These are phyloP conservation scores for Yamadazyma conglobata DNA, from an alignment of 1,139 yeast species.

Conservation along the genomic window DNA sequence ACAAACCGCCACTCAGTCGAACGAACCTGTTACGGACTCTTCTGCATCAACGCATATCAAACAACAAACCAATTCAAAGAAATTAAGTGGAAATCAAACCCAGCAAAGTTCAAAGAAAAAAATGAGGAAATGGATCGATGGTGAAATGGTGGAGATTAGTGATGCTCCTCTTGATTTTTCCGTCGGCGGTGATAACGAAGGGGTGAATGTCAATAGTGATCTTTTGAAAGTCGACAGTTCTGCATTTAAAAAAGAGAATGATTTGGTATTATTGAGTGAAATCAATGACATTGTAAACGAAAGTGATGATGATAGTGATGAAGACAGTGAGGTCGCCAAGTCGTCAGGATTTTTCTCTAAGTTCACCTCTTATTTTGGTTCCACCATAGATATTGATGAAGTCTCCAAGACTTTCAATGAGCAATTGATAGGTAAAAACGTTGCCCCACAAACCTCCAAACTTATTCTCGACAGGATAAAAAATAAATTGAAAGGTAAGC, in stretches of 20 bases:
- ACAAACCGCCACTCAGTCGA: slow-evolving; percentile 12
- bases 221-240: slow-evolving; percentile 24
- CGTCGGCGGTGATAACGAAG: slow-evolving; percentile 26
- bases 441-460: slow-evolving; percentile 41
- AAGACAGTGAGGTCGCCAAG: slow-evolving; percentile 8
- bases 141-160: slow-evolving; percentile 27
- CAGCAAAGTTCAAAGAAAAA: slow-evolving; percentile 23
- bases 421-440: slow-evolving; percentile 42
- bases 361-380: slow-evolving; percentile 38
- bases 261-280: slow-evolving; percentile 42
- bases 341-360: slow-evolving; percentile 31
- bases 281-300: slow-evolving; percentile 39
- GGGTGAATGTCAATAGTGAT: slow-evolving; percentile 40
- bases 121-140: slow-evolving; percentile 48
- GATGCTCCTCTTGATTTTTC: slow-evolving; percentile 37
- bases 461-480: slow-evolving; percentile 37
- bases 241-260: slow-evolving; percentile 38
- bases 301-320: slow-evolving; percentile 25
- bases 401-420: slow-evolving; percentile 42
- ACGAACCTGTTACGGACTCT: background rate
- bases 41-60: slow-evolving; percentile 3
- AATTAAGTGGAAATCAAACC: slow-evolving; percentile 9
- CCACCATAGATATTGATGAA: slow-evolving; percentile 33
- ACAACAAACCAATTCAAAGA: background rate
- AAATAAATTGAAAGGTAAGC: slow-evolving; percentile 26